Evolutionary conservation across 768 basidiomycete genomes (phyloP).

Genomic region (Lentinula aciculospora): DNA sequence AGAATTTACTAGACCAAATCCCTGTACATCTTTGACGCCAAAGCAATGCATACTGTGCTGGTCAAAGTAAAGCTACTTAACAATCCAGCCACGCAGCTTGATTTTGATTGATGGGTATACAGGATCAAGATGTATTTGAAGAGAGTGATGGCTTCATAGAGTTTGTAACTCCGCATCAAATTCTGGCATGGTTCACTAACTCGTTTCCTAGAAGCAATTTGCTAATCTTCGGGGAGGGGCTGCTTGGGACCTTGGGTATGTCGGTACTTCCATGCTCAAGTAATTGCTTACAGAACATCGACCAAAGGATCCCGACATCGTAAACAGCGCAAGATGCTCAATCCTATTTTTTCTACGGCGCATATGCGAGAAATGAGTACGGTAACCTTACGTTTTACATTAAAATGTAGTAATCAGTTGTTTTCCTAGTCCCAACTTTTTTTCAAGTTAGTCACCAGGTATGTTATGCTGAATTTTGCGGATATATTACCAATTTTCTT

Average conservation of each 20-base stretch:
- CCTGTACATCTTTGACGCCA: background rate
- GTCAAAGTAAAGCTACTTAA: background rate
- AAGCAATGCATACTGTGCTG: background rate
- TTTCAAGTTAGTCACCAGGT: background rate
- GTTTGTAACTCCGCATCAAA: background rate
- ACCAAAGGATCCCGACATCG: conserved; percentile 19
- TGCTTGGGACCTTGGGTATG: conserved; percentile 1
- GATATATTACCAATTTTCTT: background rate
- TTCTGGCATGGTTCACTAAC: no score
- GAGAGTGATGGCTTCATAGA: background rate
- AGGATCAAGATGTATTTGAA: conserved; percentile 4
- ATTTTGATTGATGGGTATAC: background rate
- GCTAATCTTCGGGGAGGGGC: background rate
- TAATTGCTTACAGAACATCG: background rate
- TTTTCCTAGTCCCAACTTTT: background rate
- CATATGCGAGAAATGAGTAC: conserved; percentile 26
- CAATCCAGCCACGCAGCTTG: background rate
- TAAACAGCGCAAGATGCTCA: conserved; percentile 29
- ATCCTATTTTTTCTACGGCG: conserved; percentile 26
- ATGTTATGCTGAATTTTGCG: background rate
- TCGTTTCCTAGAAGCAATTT: background rate
- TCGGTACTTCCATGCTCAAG: background rate
- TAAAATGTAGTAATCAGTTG: background rate
- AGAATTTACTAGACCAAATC: background rate
- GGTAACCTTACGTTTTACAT: background rate